A percentile compares a stretch with the other conserved stretches of the same genome.
Evolutionary conservation across 169 alveolate species (phyloP).

Genomic region (Cryptosporidium andersoni): DNA sequence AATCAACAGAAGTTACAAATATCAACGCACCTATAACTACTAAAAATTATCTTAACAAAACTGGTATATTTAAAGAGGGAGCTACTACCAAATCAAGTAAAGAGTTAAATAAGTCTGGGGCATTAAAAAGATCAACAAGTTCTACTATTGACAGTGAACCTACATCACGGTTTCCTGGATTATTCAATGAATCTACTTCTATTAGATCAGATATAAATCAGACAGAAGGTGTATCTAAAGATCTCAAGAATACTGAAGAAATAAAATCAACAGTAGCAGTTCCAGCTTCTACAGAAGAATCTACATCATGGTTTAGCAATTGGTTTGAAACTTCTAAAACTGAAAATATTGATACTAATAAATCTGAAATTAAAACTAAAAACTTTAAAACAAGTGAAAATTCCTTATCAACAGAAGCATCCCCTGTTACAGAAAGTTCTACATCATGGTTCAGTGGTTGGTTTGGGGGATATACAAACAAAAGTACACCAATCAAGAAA

Average conservation of each 20-base stretch:
- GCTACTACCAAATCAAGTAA: too few relatives aligned
- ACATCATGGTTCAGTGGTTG: slow-evolving; percentile 64
- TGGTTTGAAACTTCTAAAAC: slow-evolving; percentile 32
- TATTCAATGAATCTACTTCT: slow-evolving; percentile 10
- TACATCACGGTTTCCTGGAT: slow-evolving; percentile 46
- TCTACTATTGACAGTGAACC: neutral
- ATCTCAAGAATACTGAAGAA: neutral
- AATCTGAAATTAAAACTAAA: neutral
- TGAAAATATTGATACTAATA: neutral
- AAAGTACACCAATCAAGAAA: slow-evolving; percentile 21
- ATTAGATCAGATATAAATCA: neutral
- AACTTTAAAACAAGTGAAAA: neutral
- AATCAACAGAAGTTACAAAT: too few relatives aligned
- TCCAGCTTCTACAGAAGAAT: slow-evolving; percentile 13
- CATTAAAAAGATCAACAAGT: neutral
- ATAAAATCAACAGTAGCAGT: neutral
- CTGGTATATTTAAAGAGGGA: too few relatives aligned
- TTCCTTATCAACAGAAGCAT: slow-evolving; percentile 39
- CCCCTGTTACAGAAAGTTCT: slow-evolving; percentile 31
- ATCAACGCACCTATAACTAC: too few relatives aligned
- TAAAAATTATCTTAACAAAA: too few relatives aligned
- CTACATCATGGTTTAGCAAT: slow-evolving; percentile 44
- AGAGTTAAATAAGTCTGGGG: too few relatives aligned
- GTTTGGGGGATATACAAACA: slow-evolving; percentile 28
- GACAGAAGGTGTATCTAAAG: neutral